Evolutionary conservation across 1,284 basidiomycete species (phyloP).

Genomic region (Ustilago cynodontis): DNA sequence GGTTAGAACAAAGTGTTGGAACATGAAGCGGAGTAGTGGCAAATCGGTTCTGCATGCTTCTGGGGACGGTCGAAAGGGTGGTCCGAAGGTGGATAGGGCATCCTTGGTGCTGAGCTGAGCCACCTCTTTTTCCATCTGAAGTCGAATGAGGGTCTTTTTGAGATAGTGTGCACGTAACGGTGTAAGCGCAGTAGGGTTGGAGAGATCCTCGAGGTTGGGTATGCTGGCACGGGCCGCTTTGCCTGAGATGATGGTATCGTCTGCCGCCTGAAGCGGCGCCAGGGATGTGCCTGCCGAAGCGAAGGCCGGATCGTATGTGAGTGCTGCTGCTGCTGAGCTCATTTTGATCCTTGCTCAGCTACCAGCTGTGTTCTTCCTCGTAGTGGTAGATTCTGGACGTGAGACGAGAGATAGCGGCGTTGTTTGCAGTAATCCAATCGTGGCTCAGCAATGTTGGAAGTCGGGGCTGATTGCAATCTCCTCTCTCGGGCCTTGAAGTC

Average conservation of each 20-base stretch:
- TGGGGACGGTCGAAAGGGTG: constrained; percentile 64
- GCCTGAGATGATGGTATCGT: constrained; percentile 29
- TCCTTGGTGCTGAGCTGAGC: constrained; percentile 55
- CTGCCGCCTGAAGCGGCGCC: constrained; percentile 21
- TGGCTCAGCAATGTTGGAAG: neutral
- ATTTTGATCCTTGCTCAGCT: constrained; percentile 6
- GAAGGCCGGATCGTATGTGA: constrained; percentile 46
- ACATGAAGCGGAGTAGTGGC: constrained; percentile 65
- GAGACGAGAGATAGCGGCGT: neutral
- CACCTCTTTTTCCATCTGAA: constrained; percentile 77
- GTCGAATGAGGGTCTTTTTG: constrained; percentile 90
- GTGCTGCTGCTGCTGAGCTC: constrained; percentile 24
- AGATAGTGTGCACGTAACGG: constrained; percentile 92
- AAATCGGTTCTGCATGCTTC: constrained; percentile 51
- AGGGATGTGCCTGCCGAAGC: constrained; percentile 50
- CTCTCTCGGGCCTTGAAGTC: neutral
- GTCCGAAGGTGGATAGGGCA: constrained; percentile 66
- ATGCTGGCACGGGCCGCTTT: constrained; percentile 44
- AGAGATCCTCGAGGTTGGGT: constrained; percentile 30
- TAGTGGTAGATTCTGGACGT: neutral
- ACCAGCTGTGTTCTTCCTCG: too few species aligned
- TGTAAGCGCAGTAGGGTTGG: constrained; percentile 73
- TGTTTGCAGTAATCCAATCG: neutral
- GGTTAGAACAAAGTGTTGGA: constrained; percentile 68
- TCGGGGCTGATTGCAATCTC: neutral